Conservation (phyloP, 2,329 filamentous ascomycete species). For the Myriangium duriaei region DNA sequence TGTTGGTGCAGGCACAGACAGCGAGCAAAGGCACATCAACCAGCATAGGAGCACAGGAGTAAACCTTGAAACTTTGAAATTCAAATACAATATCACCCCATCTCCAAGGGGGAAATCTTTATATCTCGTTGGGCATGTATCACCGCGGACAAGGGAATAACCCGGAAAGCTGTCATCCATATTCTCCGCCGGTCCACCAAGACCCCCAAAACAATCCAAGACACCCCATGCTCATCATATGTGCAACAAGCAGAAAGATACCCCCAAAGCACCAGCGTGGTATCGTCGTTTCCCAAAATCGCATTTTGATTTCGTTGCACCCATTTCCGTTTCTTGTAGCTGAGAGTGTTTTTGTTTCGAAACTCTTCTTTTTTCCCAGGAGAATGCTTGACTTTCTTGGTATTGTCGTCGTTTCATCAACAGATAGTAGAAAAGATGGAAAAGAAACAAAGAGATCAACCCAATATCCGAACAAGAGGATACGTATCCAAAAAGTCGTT, state of each 20-base stretch:
- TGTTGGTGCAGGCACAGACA: no score
- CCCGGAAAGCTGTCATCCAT: slow-evolving; percentile 2
- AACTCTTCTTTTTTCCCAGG: slow-evolving; percentile 1
- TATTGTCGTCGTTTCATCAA: slow-evolving; percentile 7
- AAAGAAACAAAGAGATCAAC: slow-evolving; percentile 3
- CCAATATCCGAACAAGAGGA: slow-evolving; percentile 8
- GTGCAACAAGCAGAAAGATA: slow-evolving; percentile 8
- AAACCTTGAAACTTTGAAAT: not conserved
- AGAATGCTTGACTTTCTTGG: slow-evolving; percentile 10
- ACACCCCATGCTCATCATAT: not conserved
- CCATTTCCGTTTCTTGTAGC: not conserved
- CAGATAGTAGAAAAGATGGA: slow-evolving; percentile 5
- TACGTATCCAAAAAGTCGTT: slow-evolving; percentile 4
- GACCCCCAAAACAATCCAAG: not conserved
- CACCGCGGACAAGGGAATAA: not conserved
- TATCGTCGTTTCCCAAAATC: slow-evolving; percentile 1
- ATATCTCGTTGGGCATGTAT: no score
- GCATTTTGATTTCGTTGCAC: not conserved
- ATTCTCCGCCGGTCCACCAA: no score
- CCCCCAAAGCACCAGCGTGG: slow-evolving; percentile 2
- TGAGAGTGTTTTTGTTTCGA: not conserved
- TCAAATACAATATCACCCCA: not conserved
- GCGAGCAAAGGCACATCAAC: no score
- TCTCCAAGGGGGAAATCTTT: not conserved
- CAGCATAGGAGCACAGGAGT: not conserved